Percentiles rank a stretch among this genome's conserved stretches.
Evolutionary conservation across 495 filamentous ascomycete genomes (phyloP).

Genomic region (Hapsidospora chrysogenum): DNA sequence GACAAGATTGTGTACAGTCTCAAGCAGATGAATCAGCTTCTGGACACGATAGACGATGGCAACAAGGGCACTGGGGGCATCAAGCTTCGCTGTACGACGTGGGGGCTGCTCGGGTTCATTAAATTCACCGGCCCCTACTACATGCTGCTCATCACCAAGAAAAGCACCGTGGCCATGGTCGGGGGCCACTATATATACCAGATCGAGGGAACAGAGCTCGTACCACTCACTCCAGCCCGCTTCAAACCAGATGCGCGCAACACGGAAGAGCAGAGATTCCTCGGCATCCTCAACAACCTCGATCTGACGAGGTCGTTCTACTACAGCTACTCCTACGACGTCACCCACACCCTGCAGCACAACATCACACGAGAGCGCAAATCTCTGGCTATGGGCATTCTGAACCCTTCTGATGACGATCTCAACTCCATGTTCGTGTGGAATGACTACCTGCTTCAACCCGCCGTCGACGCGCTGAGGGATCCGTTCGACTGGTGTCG

Average conservation of each 20-base stretch:
- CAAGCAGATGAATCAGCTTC: slow-evolving; percentile 78
- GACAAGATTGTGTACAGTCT: slow-evolving; percentile 90
- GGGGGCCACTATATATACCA: slow-evolving; percentile 94
- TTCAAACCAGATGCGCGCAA: slow-evolving; percentile 62
- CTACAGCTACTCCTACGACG: slow-evolving; percentile 96
- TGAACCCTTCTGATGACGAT: slow-evolving; percentile 40
- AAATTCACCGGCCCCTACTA: slow-evolving; percentile 94
- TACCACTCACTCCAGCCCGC: slow-evolving; percentile 60
- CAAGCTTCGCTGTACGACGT: slow-evolving; percentile 76
- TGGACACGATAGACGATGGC: slow-evolving; percentile 91
- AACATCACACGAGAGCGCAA: slow-evolving; percentile 76
- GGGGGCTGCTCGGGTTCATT: slow-evolving; percentile 90
- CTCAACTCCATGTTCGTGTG: slow-evolving; percentile 95
- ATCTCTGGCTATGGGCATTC: slow-evolving; percentile 43
- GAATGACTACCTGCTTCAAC: slow-evolving; percentile 79
- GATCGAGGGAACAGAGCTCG: slow-evolving; percentile 85
- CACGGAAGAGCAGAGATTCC: slow-evolving; percentile 76
- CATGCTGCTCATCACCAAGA: slow-evolving; percentile 91
- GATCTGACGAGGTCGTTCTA: slow-evolving; percentile 87
- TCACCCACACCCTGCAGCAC: slow-evolving; percentile 81
- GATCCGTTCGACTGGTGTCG: slow-evolving; percentile 90
- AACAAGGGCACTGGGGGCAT: slow-evolving; percentile 86
- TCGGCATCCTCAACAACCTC: slow-evolving; percentile 76
- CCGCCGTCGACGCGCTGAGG: slow-evolving; percentile 51
- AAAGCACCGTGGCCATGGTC: slow-evolving; percentile 87